Evolutionary conservation across 768 basidiomycete species (phyloP).

Genomic region (Amanita subjunquillea): DNA sequence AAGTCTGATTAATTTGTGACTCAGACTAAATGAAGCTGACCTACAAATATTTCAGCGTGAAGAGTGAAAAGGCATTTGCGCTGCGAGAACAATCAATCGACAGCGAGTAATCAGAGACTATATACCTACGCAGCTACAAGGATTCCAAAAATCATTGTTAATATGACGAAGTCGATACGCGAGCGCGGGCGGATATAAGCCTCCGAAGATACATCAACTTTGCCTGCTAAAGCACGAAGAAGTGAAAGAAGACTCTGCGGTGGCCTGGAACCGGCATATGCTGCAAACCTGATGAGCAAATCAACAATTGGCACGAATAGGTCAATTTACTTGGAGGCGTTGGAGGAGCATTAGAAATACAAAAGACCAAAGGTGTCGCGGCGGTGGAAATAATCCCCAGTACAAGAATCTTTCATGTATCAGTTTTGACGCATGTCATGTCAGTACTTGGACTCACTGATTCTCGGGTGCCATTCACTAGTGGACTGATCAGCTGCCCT

Average conservation of each 20-base stretch:
- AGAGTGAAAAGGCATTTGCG: conserved; percentile 50
- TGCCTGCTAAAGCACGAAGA: conserved; percentile 40
- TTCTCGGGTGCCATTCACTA: conserved; percentile 39
- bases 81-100: conserved; percentile 19
- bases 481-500: conserved; percentile 64
- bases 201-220: conserved; percentile 22
- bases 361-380: conserved; percentile 43
- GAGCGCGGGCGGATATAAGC: conserved; percentile 54
- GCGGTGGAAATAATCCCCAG: conserved; percentile 65
- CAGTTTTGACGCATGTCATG: background rate
- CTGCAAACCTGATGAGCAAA: conserved; percentile 22
- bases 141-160: conserved; percentile 50
- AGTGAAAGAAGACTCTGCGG: conserved; percentile 43
- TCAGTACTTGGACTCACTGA: conserved; percentile 38
- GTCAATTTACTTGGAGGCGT: conserved; percentile 60
- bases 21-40: conserved; percentile 10
- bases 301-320: background rate
- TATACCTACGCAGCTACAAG: conserved; percentile 50
- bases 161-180: conserved; percentile 59
- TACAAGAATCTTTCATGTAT: conserved; percentile 42
- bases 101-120: background rate
- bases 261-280: conserved; percentile 56
- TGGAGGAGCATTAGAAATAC: conserved; percentile 55
- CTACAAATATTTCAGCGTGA: conserved; percentile 64
- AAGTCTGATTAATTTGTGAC: background rate